Evolutionary conservation across 768 basidiomycete genomes (phyloP), one percentile per base, ranked within the genome.

Genomic region (Leucogyrophana mollusca): DNA sequence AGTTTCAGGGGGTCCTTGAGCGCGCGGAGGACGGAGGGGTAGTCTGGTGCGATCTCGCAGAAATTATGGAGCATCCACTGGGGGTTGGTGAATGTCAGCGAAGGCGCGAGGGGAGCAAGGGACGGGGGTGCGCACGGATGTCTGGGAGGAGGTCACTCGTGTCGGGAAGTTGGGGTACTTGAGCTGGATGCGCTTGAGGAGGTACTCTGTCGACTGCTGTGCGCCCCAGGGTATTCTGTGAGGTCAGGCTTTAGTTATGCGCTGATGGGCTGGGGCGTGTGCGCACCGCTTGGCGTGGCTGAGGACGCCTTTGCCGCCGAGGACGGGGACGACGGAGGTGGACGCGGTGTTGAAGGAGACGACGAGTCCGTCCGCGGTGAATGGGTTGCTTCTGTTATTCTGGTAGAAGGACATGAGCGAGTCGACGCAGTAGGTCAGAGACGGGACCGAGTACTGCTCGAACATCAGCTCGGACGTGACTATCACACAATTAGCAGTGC

Each of bases 381-480:
- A 85, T 0, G 74, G 68, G 3, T 56, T 46, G 3, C 58, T 45
- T 8, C 66, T 67, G 46, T 81, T 76, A 60, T 93, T 91, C 53
- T 89, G 77, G 59, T 94, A 91, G 61, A 96, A 94, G 3, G 94
- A 93, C 81, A 96, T 91, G 50, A 93, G 69, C 9, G 87, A 84
- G 59, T 99, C 96, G 47, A 96, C 73, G 44, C 89, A 90, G 68
- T 90, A 98, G 4, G 89, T 74, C 38, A 97, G 73, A 4, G 86
- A 83, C 1, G 95, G 94, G 4, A 86, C 91, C 4, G 77, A 75
- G 61, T 98, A 99, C 36, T 83, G 77, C 68, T 99, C 96, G 60
- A 99, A 99, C 68, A 99, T 81, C 23, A 99, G 82, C 59, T 99
- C 96, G 0, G 94, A 94, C 8, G 94, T 95, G 45, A 96, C 92